Conservation (phyloP, 768 basidiomycete species). For the Calocybe cyanea region DNA sequence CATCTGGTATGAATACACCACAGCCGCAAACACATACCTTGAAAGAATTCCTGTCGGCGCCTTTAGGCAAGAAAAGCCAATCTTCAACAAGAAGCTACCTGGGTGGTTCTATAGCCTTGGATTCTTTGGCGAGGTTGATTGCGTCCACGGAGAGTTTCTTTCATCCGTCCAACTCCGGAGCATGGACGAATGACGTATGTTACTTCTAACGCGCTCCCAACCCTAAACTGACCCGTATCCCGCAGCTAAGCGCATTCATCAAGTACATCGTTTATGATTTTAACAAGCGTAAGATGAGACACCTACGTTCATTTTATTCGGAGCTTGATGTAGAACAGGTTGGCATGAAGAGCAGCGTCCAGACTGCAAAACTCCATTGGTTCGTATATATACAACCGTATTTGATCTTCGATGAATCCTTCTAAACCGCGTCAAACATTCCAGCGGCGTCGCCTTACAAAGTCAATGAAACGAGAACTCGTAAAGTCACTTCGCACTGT, state of each 20-base stretch:
- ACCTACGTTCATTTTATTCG: constrained; percentile 2
- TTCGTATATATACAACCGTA: constrained; percentile 24
- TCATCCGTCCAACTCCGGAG: constrained; percentile 84
- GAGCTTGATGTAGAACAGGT: constrained; percentile 31
- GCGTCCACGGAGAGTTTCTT: constrained; percentile 89
- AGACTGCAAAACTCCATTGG: constrained; percentile 76
- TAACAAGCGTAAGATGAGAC: constrained; percentile 56
- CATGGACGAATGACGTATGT: constrained; percentile 74
- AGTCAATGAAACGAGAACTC: constrained; percentile 76
- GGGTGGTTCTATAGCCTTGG: constrained; percentile 82
- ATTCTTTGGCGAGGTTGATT: constrained; percentile 80
- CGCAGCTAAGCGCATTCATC: constrained; percentile 76
- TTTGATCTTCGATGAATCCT: neutral
- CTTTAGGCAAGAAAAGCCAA: constrained; percentile 44
- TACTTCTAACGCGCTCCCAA: neutral
- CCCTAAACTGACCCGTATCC: neutral
- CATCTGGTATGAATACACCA: constrained; percentile 60
- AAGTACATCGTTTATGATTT: constrained; percentile 83
- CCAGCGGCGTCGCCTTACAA: constrained; percentile 73
- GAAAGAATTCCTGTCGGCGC: constrained; percentile 57
- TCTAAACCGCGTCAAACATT: constrained; percentile 2
- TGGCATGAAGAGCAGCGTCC: constrained; percentile 77
- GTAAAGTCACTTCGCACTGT: constrained; percentile 81
- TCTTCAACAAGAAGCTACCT: constrained; percentile 54
- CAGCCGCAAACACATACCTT: constrained; percentile 41